Base-by-base conservation (phyloP, 768 basidiomycete species). In the Kockovaella imperatae region DNA sequence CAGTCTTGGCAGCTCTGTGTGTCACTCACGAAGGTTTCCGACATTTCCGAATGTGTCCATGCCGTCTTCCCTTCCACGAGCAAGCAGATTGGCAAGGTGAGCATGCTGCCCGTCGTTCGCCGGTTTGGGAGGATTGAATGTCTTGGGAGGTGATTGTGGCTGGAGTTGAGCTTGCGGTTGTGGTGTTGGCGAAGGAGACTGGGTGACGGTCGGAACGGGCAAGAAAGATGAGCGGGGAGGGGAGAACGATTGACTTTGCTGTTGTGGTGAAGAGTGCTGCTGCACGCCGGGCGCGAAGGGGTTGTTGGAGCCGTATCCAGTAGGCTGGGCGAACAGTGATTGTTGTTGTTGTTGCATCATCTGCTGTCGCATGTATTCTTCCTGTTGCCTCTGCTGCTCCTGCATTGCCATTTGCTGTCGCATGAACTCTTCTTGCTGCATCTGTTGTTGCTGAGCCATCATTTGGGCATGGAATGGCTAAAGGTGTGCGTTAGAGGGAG, bases 11-110 rank as follows among this genome's bases (percentile, higher is more conserved):
- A n/a, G 39, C 26, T 3, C 24, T 21, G 25, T 32, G 53, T 29
- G n/a, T 29, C 25, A 60, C 53, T 73, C 76, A 52, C 90, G 79
- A 53, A 93, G 67, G 43, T 75, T 53, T 17, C 93, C 93, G 26
- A 80, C 60, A 68, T 97, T 99, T 42, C 93, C 93, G 65, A 96
- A 97, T 45, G 93, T 93, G 72, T 99, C 95, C 67, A 85, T 75
- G 1, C 95, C 93, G 59, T 87, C 89, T 48, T 95, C 91, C 23
- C 76, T 70, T 2, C 60, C 59, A 36, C 86, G 87, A 5, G 87
- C 91, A 54, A 96, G 82, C 59, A 96, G 71, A 45, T 71, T 75
- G 2, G 91, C 90, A 45, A 99, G 78, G 30, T 83, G 78, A 13
- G 80, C 67, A 63, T 87, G 78, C 49, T 81, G 79, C 52, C 85